A percentile compares a stretch with the other conserved stretches of the same genome.
These are phyloP conservation scores for Colletotrichum kahawae DNA, from an alignment of 2,329 filamentous ascomycete species.

Conservation along the genomic window DNA sequence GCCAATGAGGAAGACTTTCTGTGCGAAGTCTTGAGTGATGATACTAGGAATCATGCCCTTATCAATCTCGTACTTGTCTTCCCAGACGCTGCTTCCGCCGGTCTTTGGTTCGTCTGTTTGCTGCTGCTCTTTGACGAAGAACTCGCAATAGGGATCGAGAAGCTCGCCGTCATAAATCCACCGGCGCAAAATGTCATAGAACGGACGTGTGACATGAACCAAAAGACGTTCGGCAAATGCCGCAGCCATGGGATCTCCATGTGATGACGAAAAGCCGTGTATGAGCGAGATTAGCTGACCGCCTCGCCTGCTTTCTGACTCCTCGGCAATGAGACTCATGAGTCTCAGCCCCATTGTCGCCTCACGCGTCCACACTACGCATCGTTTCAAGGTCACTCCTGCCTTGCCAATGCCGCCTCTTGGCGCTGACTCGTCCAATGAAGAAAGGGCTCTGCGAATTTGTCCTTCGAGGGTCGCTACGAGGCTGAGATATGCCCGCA, in stretches of 20 bases:
- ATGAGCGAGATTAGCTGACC: constrained; percentile 94
- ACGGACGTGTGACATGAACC: constrained; percentile 85
- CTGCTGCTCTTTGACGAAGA: constrained; percentile 89
- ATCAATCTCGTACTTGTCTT: constrained; percentile 92
- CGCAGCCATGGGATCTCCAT: constrained; percentile 93
- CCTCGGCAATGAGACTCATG: constrained; percentile 93
- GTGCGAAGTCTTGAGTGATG: constrained; percentile 90
- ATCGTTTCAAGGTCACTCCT: constrained; percentile 92
- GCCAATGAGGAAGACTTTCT: constrained; percentile 95
- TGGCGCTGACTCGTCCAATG: constrained; percentile 71
- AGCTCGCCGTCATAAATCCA: constrained; percentile 99
- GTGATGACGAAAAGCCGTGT: constrained; percentile 89
- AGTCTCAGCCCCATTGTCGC: constrained; percentile 93
- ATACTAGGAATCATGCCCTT: constrained; percentile 90
- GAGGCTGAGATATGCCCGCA: constrained; percentile 87
- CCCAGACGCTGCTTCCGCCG: constrained; percentile 84
- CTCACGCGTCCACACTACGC: constrained; percentile 96
- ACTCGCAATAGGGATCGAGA: constrained; percentile 93
- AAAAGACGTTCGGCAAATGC: constrained; percentile 91
- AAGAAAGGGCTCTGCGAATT: constrained; percentile 80
- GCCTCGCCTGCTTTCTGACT: constrained; percentile 81
- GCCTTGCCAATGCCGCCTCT: constrained; percentile 79
- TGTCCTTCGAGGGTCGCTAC: constrained; percentile 93
- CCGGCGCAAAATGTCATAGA: constrained; percentile 93
- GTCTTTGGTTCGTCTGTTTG: constrained; percentile 47